Evolutionary conservation across 768 basidiomycete genomes (phyloP).

Genomic region (Hypholoma sublateritium): DNA sequence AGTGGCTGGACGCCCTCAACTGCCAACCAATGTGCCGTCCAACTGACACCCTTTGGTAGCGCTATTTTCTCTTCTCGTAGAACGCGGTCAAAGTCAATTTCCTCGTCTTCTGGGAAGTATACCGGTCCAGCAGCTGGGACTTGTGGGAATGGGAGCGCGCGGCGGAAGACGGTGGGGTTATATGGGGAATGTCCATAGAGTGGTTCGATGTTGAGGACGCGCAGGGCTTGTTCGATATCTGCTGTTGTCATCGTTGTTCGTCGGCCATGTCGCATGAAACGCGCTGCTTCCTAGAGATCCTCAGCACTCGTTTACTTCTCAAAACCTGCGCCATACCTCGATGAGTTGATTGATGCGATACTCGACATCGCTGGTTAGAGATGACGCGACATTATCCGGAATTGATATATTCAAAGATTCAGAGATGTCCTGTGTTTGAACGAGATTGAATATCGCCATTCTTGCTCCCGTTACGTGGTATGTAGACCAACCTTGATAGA

Average conservation of each 20-base stretch:
- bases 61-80: constrained; percentile 83
- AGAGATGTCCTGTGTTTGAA: constrained; percentile 73
- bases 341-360: constrained; percentile 94
- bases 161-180: constrained; percentile 62
- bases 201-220: constrained; percentile 95
- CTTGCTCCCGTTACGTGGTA: not conserved
- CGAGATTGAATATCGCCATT: constrained; percentile 5
- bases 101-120: constrained; percentile 95
- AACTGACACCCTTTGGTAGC: constrained; percentile 77
- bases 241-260: constrained; percentile 86
- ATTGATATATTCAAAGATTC: constrained; percentile 84
- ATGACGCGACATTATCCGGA: constrained; percentile 75
- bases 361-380: constrained; percentile 94
- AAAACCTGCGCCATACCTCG: constrained; percentile 54
- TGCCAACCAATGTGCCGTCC: constrained; percentile 97
- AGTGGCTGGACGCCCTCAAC: constrained; percentile 97
- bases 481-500: constrained; percentile 51
- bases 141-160: constrained; percentile 54
- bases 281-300: constrained; percentile 77
- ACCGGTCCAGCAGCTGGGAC: constrained; percentile 63
- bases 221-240: constrained; percentile 92
- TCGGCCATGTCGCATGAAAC: constrained; percentile 94
- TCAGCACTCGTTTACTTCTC: not conserved
- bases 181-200: constrained; percentile 81
- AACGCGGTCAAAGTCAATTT: constrained; percentile 93